Conservation (phyloP, 331 rosid genomes). For the Phaseolus coccineus region DNA sequence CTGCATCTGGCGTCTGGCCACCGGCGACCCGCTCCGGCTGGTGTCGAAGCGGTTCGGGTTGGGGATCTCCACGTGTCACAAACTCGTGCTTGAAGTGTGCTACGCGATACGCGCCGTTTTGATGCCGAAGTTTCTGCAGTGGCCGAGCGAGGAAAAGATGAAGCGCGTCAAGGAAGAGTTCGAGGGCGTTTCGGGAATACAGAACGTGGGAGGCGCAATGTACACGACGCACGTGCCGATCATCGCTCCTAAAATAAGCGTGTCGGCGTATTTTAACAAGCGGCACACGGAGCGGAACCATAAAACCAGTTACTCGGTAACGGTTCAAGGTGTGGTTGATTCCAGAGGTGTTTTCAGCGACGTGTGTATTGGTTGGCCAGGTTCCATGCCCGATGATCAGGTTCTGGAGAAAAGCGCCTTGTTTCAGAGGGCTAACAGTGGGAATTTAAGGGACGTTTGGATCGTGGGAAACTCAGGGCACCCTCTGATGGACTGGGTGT, state of each 20-base stretch:
- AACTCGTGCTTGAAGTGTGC: conserved; percentile 80
- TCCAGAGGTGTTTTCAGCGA: conserved; percentile 67
- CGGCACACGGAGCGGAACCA: conserved; percentile 74
- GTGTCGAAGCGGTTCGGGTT: conserved; percentile 78
- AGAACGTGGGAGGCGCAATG: conserved; percentile 67
- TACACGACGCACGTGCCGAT: conserved; percentile 87
- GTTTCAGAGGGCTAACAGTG: conserved; percentile 52
- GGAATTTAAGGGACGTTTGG: conserved; percentile 67
- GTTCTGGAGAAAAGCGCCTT: conserved; percentile 71
- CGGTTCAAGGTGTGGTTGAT: conserved; percentile 82
- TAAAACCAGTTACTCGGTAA: conserved; percentile 76
- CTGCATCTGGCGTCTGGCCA: conserved; percentile 78
- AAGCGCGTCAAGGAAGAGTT: conserved; percentile 49
- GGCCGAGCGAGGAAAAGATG: conserved; percentile 59
- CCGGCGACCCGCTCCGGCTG: conserved; percentile 78
- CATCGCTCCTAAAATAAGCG: conserved; percentile 77
- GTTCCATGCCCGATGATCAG: conserved; percentile 67
- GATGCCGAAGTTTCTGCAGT: conserved; percentile 67
- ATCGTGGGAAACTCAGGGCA: conserved; percentile 68
- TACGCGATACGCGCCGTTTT: conserved; percentile 64
- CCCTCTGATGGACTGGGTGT: conserved; percentile 67
- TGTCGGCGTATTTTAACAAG: conserved; percentile 66
- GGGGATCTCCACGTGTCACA: conserved; percentile 87
- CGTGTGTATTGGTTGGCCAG: conserved; percentile 80
- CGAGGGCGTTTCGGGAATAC: conserved; percentile 60